Percentiles rank a stretch among this genome's conserved stretches.
phyloP scores from a whole-genome alignment of 805 yeast species.

The Nakazawaea ishiwadae region DNA sequence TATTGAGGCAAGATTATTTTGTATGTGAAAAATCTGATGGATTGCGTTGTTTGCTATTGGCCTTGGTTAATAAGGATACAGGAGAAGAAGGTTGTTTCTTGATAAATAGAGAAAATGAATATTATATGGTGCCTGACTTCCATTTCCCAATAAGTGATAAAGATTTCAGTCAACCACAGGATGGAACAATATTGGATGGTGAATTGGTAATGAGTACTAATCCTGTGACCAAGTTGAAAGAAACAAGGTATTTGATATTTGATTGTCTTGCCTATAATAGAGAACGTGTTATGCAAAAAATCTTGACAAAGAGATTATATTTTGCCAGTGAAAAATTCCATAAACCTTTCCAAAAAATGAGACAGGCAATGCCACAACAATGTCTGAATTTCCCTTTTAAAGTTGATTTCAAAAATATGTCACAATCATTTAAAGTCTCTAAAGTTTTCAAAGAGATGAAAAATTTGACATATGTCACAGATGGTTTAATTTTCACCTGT shows the following conservation, averaged over 20 bases:
- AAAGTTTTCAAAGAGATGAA: constrained; percentile 71
- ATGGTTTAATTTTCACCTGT: constrained; percentile 92
- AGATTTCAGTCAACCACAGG: constrained; percentile 59
- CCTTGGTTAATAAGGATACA: constrained; percentile 53
- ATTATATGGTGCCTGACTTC: constrained; percentile 72
- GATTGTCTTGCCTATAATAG: constrained; percentile 88
- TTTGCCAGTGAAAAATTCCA: constrained; percentile 77
- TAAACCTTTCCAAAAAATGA: constrained; percentile 74
- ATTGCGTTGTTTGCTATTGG: constrained; percentile 71
- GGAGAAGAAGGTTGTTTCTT: constrained; percentile 86
- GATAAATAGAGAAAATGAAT: constrained; percentile 86
- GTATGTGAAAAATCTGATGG: constrained; percentile 98
- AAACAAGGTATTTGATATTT: constrained; percentile 78
- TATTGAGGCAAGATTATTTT: constrained; percentile 71
- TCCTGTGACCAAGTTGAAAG: constrained; percentile 50
- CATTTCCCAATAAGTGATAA: constrained; percentile 65
- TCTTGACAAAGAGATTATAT: constrained; percentile 78
- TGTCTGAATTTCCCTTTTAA: constrained; percentile 79
- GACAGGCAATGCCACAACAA: constrained; percentile 66
- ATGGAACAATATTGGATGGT: constrained; percentile 90
- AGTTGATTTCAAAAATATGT: constrained; percentile 84
- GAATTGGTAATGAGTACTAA: constrained; percentile 76
- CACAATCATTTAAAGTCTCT: constrained; percentile 70
- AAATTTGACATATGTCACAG: constrained; percentile 79
- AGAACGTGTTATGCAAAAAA: constrained; percentile 59